Conservation (phyloP, 164 flowering plant genomes). For the Santalum album region DNA sequence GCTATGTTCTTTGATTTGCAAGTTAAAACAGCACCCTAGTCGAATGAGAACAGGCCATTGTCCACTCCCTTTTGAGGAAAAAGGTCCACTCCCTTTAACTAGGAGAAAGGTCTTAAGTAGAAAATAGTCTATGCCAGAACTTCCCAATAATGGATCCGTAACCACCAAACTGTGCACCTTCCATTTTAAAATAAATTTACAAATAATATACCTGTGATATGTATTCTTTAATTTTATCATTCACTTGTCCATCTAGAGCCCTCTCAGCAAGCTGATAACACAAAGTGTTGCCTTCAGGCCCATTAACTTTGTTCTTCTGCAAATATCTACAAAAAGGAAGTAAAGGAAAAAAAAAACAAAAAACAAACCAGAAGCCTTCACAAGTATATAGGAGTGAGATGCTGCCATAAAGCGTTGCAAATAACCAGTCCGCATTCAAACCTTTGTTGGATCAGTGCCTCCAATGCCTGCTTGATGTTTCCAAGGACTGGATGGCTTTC, state of each 20-base stretch:
- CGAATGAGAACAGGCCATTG: no score
- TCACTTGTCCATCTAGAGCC: constrained; percentile 46
- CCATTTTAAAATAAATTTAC: neutral
- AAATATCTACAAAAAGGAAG: constrained; percentile 36
- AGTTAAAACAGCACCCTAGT: no score
- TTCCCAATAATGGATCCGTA: neutral
- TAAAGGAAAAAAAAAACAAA: no score
- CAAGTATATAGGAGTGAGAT: neutral
- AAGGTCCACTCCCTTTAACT: no score
- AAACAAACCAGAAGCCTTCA: neutral
- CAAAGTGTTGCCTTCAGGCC: constrained; percentile 63
- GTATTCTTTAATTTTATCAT: constrained; percentile 44
- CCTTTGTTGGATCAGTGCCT: constrained; percentile 84
- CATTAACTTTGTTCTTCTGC: constrained; percentile 67
- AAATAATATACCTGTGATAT: constrained; percentile 50
- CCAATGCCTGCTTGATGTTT: constrained; percentile 64
- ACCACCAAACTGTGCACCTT: neutral
- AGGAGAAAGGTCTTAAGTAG: no score
- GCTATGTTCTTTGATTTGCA: no score
- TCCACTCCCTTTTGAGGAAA: no score
- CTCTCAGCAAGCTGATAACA: constrained; percentile 84
- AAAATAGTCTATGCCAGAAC: no score
- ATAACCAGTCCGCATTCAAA: constrained; percentile 10
- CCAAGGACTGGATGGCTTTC: constrained; percentile 70
- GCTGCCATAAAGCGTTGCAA: neutral